A percentile compares a stretch with the other conserved stretches of the same genome.
Evolutionary conservation across 106 monocot genomes (phyloP).

Genomic region (Amphibolis antarctica): DNA sequence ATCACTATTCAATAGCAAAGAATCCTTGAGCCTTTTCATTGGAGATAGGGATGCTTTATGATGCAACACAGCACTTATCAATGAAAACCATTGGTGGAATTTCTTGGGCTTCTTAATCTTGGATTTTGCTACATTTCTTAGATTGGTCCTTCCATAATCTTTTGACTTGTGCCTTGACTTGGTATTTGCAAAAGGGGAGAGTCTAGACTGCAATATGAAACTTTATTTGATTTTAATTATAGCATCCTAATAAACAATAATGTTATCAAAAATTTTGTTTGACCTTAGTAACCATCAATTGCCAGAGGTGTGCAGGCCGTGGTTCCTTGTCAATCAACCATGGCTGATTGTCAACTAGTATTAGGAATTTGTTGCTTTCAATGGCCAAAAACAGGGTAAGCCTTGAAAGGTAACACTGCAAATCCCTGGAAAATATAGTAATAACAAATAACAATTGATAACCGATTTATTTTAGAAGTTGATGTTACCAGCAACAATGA

Average conservation of each 20-base stretch:
- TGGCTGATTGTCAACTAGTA: conserved; percentile 87
- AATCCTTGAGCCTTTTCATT: conserved; percentile 70
- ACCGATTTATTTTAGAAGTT: no score
- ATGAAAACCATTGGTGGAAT: conserved; percentile 48
- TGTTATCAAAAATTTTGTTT: background rate
- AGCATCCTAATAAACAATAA: background rate
- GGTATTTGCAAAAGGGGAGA: conserved; percentile 91
- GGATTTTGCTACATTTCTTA: conserved; percentile 22
- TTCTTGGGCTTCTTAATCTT: conserved; percentile 17
- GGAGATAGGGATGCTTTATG: conserved; percentile 49
- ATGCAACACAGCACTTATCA: conserved; percentile 53
- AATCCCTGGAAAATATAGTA: conserved; percentile 39
- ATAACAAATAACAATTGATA: no score
- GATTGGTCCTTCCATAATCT: conserved; percentile 31
- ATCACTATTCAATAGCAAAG: conserved; percentile 61
- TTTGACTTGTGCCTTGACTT: conserved; percentile 35
- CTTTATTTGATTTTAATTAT: background rate
- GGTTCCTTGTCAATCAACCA: conserved; percentile 63
- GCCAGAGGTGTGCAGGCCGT: conserved; percentile 75
- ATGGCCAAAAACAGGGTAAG: conserved; percentile 66
- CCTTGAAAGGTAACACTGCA: conserved; percentile 86
- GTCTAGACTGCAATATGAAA: conserved; percentile 60
- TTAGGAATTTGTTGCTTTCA: conserved; percentile 69
- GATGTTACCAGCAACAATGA: background rate
- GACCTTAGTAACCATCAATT: conserved; percentile 98